Evolutionary conservation across 2,329 filamentous ascomycete species (phyloP).

Genomic region (Fragosphaeria purpurea): DNA sequence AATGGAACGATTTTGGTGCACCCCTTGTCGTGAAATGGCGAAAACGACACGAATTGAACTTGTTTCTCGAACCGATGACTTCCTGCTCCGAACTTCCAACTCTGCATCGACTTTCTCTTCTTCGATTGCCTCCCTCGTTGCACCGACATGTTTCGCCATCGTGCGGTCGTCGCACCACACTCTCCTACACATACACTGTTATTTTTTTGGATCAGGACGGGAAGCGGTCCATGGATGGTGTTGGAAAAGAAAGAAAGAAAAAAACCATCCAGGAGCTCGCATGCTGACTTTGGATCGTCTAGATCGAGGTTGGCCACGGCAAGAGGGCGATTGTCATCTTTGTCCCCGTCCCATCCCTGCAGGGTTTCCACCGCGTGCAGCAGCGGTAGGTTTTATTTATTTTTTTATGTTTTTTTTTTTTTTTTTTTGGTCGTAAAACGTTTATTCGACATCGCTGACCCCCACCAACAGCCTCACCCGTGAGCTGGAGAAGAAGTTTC

Average conservation of each 20-base stretch:
- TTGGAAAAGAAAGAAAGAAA: slow-evolving; percentile 19
- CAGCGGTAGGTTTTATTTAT: slow-evolving; percentile 67
- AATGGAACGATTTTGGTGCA: too few relatives aligned
- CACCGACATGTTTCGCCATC: background rate
- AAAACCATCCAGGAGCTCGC: slow-evolving; percentile 56
- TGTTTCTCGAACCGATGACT: too few relatives aligned
- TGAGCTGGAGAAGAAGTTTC: slow-evolving; percentile 99
- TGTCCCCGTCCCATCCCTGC: slow-evolving; percentile 98
- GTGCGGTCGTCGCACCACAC: background rate
- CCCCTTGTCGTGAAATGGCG: too few relatives aligned
- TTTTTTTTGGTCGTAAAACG: background rate
- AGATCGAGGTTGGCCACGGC: slow-evolving; percentile 99
- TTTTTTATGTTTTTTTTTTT: background rate
- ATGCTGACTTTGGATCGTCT: slow-evolving; percentile 61
- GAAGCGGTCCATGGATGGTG: slow-evolving; percentile 59
- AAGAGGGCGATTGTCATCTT: slow-evolving; percentile 99
- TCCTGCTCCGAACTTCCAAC: too few relatives aligned
- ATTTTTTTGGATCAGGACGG: slow-evolving; percentile 53
- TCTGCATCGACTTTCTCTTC: too few relatives aligned
- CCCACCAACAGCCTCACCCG: slow-evolving; percentile 92
- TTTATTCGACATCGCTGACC: too few relatives aligned
- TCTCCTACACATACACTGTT: slow-evolving; percentile 6
- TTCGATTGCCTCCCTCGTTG: background rate
- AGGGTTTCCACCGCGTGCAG: slow-evolving; percentile 98
- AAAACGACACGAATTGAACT: too few relatives aligned